These are phyloP conservation scores for Candida nonsorbophila DNA, from an alignment of 805 yeast species.

Conservation along the genomic window DNA sequence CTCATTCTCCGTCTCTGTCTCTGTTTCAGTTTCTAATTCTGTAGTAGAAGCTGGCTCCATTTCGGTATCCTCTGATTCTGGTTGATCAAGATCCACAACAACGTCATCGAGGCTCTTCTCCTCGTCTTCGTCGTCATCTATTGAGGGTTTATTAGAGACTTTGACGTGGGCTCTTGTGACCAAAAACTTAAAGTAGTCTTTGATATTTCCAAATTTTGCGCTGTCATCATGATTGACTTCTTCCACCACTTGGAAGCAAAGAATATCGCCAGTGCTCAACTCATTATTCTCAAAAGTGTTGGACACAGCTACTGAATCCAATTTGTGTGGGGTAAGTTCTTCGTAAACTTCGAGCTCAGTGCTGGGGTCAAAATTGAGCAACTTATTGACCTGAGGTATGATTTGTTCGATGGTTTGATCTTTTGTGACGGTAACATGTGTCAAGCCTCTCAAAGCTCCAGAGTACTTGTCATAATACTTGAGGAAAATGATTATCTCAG, in stretches of 20 bases:
- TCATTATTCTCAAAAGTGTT: slow-evolving; percentile 52
- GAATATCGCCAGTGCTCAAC: slow-evolving; percentile 63
- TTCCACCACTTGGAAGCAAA: slow-evolving; percentile 29
- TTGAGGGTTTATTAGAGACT: slow-evolving; percentile 38
- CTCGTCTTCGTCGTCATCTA: slow-evolving; percentile 38
- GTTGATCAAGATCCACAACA: slow-evolving; percentile 9
- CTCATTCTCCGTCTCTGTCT: slow-evolving; percentile 2
- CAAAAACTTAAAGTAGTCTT: slow-evolving; percentile 49
- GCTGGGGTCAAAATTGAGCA: slow-evolving; percentile 34
- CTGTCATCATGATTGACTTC: slow-evolving; percentile 2
- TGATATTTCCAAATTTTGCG: slow-evolving; percentile 20
- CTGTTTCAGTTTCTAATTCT: slow-evolving; percentile 10
- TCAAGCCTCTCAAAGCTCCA: slow-evolving; percentile 59
- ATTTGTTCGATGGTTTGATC: slow-evolving; percentile 41
- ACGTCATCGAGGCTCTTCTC: slow-evolving; percentile 37
- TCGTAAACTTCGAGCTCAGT: slow-evolving; percentile 43
- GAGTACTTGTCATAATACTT: slow-evolving; percentile 60
- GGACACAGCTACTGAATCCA: slow-evolving; percentile 38
- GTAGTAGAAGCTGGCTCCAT: background rate
- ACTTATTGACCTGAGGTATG: slow-evolving; percentile 31
- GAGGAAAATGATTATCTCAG: slow-evolving; percentile 37
- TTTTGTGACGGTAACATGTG: slow-evolving; percentile 50
- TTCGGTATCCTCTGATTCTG: slow-evolving; percentile 2
- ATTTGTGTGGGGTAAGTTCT: slow-evolving; percentile 53
- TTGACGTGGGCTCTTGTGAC: slow-evolving; percentile 56